Conservation (phyloP, 176 grass and related monocot species). For the Eleusine indica region DNA sequence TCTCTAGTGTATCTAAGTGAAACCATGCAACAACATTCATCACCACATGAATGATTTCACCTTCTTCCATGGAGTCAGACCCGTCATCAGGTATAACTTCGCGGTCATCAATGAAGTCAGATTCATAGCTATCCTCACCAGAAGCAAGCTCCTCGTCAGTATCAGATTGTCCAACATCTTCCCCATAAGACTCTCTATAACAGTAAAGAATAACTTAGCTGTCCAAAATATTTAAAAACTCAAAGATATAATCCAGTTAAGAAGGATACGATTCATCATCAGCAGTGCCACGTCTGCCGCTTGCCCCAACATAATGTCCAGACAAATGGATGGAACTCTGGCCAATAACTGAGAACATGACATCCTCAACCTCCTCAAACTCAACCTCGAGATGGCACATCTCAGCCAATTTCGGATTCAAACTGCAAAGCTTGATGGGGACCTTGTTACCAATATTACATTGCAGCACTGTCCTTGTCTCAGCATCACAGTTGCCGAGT, state of each 20-base stretch:
- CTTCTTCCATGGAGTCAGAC: conserved; percentile 62
- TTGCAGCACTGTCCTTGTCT: conserved; percentile 58
- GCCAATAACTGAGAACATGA: conserved; percentile 84
- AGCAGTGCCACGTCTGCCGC: conserved; percentile 17
- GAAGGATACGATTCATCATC: conserved; percentile 76
- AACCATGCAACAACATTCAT: neutral
- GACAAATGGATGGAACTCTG: conserved; percentile 71
- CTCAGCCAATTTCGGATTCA: conserved; percentile 61
- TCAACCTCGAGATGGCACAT: conserved; percentile 82
- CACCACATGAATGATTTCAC: conserved; percentile 25
- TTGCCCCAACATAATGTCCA: conserved; percentile 56
- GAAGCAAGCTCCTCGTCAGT: conserved; percentile 57
- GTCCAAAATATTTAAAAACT: neutral
- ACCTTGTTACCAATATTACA: conserved; percentile 83
- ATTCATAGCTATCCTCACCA: conserved; percentile 86
- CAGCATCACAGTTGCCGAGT: conserved; percentile 40
- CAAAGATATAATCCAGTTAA: conserved; percentile 8
- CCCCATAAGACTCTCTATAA: conserved; percentile 84
- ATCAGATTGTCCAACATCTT: conserved; percentile 81
- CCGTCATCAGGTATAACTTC: conserved; percentile 48
- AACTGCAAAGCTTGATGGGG: conserved; percentile 74
- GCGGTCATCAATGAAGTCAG: conserved; percentile 93
- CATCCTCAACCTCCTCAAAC: conserved; percentile 85
- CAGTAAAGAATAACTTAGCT: conserved; percentile 31
- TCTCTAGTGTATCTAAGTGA: neutral